phyloP scores from a whole-genome alignment of 805 yeast species.

The Priceomyces haplophilus region DNA sequence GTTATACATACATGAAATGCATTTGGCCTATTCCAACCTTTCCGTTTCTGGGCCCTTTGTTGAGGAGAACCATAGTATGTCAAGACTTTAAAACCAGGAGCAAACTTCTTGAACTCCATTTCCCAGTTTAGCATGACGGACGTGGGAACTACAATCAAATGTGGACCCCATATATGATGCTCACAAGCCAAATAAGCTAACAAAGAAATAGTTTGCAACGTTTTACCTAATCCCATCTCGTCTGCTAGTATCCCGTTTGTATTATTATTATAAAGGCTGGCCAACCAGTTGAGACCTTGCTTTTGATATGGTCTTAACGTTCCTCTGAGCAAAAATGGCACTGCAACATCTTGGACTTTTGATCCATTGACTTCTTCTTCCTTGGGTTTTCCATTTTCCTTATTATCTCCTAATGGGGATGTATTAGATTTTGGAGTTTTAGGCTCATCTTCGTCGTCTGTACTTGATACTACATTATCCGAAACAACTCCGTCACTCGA shows the following conservation, averaged over 20 bases:
- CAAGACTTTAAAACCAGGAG: constrained; percentile 94
- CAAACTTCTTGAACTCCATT: constrained; percentile 97
- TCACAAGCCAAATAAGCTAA: constrained; percentile 88
- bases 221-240: constrained; percentile 98
- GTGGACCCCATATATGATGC: constrained; percentile 97
- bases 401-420: constrained; percentile 5
- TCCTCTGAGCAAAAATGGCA: constrained; percentile 77
- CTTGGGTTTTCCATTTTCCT: constrained; percentile 10
- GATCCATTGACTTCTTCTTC: constrained; percentile 41
- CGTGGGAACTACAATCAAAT: constrained; percentile 93
- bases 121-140: constrained; percentile 98
- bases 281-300: constrained; percentile 96
- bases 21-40: constrained; percentile 97
- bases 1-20: constrained; percentile 96
- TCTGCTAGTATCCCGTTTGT: constrained; percentile 98
- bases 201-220: constrained; percentile 91
- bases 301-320: constrained; percentile 86
- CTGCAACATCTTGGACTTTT: constrained; percentile 61
- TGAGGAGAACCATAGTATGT: constrained; percentile 97
- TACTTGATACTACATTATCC: constrained; percentile 19
- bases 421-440: constrained; percentile 25
- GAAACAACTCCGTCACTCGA: constrained; percentile 11
- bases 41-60: constrained; percentile 91
- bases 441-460: constrained; percentile 31
- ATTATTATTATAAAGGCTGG: constrained; percentile 83